These are phyloP conservation scores for Arthrobotrys musiformis DNA, from an alignment of 2,329 filamentous ascomycete species.

Conservation along the genomic window DNA sequence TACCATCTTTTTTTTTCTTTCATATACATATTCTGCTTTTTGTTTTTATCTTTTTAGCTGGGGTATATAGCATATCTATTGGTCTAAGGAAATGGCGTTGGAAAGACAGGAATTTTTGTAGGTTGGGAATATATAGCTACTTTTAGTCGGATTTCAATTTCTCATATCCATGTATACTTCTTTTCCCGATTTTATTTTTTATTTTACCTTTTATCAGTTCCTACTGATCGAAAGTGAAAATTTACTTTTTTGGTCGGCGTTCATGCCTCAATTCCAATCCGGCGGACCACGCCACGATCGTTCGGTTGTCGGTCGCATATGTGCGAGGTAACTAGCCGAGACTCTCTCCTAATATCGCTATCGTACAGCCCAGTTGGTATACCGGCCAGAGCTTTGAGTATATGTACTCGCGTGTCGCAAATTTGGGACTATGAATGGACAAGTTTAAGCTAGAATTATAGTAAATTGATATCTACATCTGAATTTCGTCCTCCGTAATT, in stretches of 20 bases:
- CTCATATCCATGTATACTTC: too few species aligned
- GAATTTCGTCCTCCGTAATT: neutral
- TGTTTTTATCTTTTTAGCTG: neutral
- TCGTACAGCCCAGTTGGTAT: too few species aligned
- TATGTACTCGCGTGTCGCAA: too few species aligned
- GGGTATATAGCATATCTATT: conserved; percentile 13
- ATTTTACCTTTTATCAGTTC: conserved; percentile 2
- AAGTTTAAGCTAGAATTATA: too few species aligned
- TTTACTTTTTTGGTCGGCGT: conserved; percentile 43
- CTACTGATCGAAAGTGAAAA: neutral
- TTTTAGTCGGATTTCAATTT: conserved; percentile 3
- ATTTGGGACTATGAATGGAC: too few species aligned
- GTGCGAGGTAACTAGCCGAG: conserved; percentile 22
- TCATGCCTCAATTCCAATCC: conserved; percentile 16
- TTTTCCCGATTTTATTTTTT: too few species aligned
- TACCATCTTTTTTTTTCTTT: too few species aligned
- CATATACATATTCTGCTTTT: neutral
- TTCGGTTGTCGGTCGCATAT: conserved; percentile 14
- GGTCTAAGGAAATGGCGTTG: conserved; percentile 18
- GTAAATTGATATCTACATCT: neutral
- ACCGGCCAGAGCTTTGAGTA: too few species aligned
- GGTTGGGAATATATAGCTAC: conserved; percentile 1
- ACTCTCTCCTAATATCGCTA: neutral
- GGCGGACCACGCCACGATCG: conserved; percentile 11
- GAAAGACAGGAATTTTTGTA: neutral